A percentile compares a stretch with the other conserved stretches of the same genome.
phyloP scores from a whole-genome alignment of 2,329 filamentous ascomycete genomes.

The Aureobasidium lini region DNA sequence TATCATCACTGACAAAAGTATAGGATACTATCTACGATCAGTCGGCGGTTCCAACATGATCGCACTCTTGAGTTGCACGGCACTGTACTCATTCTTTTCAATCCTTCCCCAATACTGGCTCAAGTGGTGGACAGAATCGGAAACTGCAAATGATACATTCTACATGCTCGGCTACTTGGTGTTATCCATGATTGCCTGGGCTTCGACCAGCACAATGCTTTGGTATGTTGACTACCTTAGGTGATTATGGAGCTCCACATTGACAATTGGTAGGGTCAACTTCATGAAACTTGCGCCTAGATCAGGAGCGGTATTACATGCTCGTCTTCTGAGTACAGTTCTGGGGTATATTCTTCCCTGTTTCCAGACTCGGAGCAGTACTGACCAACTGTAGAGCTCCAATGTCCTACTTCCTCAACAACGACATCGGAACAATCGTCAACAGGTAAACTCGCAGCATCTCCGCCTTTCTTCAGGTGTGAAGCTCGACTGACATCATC shows the following conservation, averaged over 20 bases:
- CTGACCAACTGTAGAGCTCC: conserved; percentile 1
- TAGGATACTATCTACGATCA: not conserved
- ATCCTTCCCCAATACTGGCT: conserved; percentile 37
- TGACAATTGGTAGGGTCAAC: conserved; percentile 31
- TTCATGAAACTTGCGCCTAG: conserved; percentile 47
- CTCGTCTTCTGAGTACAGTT: conserved; percentile 9
- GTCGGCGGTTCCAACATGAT: not conserved
- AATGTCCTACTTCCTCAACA: conserved; percentile 34
- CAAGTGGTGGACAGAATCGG: conserved; percentile 41
- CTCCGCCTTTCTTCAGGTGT: not conserved
- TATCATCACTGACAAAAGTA: not conserved
- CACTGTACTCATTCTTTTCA: conserved; percentile 19
- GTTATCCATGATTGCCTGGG: conserved; percentile 9
- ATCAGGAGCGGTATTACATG: conserved; percentile 43
- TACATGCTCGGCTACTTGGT: conserved; percentile 20
- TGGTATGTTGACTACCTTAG: conserved; percentile 19
- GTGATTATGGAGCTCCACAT: not conserved
- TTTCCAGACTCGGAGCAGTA: not conserved
- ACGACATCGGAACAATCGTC: conserved; percentile 34
- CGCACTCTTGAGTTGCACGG: conserved; percentile 21
- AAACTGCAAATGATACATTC: conserved; percentile 28
- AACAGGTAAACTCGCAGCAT: conserved; percentile 21
- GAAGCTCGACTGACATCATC: not conserved
- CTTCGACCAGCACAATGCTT: conserved; percentile 24
- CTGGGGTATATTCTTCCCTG: not conserved